phyloP scores from a whole-genome alignment of 116 monocot species.

The Iris pallida region DNA sequence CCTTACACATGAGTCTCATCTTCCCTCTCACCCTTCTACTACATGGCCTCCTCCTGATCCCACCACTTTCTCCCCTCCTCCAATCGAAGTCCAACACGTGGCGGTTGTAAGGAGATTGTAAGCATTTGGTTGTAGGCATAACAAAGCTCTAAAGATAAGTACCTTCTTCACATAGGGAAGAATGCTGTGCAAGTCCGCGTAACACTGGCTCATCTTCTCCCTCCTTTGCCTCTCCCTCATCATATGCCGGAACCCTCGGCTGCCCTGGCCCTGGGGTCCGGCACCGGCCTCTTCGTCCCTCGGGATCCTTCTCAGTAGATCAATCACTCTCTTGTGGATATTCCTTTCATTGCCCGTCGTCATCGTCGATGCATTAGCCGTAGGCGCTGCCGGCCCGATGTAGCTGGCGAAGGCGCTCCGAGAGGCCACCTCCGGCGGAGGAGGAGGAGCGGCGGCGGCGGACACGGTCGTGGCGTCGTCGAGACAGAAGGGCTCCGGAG shows the following conservation, averaged over 20 bases:
- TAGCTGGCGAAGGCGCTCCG: constrained; percentile 23
- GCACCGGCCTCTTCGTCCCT: not conserved
- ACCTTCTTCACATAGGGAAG: constrained; percentile 26
- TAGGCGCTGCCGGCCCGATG: not conserved
- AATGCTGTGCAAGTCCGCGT: constrained; percentile 28
- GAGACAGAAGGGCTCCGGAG: constrained; percentile 20
- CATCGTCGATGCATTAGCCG: not conserved
- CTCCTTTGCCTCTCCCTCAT: constrained; percentile 42
- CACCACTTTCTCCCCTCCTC: no score
- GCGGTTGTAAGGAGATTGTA: no score
- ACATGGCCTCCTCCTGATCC: no score
- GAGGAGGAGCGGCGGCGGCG: not conserved
- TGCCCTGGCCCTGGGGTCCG: not conserved
- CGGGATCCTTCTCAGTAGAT: constrained; percentile 8
- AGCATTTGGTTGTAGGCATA: no score
- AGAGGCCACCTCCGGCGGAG: not conserved
- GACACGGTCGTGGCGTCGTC: not conserved
- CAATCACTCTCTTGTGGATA: constrained; percentile 18
- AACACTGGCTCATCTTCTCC: constrained; percentile 46
- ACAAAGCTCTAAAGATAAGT: no score
- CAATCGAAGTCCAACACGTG: no score
- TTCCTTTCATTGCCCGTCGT: not conserved
- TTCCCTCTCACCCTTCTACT: no score
- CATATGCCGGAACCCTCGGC: constrained; percentile 35
- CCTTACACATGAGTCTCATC: no score